Evolutionary conservation across 140 eudicot species (phyloP), one percentile per base, ranked within the genome.

Genomic region (Cichorium intybus): DNA sequence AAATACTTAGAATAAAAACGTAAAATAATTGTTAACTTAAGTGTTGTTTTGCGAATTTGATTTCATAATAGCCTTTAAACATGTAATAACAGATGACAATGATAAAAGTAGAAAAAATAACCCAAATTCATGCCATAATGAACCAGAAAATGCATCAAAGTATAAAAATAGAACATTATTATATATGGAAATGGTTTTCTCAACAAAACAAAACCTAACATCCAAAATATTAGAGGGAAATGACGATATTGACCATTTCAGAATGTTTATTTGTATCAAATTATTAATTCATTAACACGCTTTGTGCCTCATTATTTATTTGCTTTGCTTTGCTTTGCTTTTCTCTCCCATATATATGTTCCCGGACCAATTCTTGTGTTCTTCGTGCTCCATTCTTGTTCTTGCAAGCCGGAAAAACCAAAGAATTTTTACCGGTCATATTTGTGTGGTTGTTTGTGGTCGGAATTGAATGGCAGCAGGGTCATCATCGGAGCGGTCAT

Each of bases 381-480:
- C 26, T 56, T 18, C 57, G 33, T 49, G 59, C 59, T 55, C 39
- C 39, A 22, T 35, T 53, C 60, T 72, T 37, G 62, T 27, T 49
- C 29, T 46, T 51, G 64, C 34, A 28, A 46, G 26, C 39, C 29
- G 51, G 71, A 75, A 24, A 56, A 55, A 57, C 24, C 62, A 33
- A 58, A 68, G 39, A 69, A 29, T 21, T 27, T 12, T 51, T 63
- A 63, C 14, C 14, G 2, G 5, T 41, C 34, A 10, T n/a, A n/a
- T 20, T 31, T 49, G 28, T 21, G 39, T 17, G 72, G 41, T 47
- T 66, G 27, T 50, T 35, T 31, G 11, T n/a, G 43, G 24, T 31
- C 21, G 46, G 72, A 62, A 51, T 54, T 75, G 20, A 64, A 87
- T 87, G 95, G 95, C 95, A 27, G 74, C 7, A 3, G 80, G 75